Evolutionary conservation across 129 eudicot genomes (phyloP), one percentile per base, ranked within the genome.

Genomic region (Chrysanthemum seticuspe): DNA sequence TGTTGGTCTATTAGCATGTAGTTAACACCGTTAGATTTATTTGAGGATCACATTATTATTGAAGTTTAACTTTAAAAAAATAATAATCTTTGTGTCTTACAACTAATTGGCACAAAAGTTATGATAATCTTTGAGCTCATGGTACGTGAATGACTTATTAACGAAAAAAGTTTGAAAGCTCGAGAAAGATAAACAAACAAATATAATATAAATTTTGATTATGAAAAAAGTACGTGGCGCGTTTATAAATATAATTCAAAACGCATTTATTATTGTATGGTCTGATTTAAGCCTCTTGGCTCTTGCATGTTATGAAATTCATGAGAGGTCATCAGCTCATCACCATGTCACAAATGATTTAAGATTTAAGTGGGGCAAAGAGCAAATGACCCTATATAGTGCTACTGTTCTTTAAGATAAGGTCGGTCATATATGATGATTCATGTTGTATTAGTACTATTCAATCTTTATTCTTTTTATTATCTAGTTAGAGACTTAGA

Each of bases 341-440:
- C 2, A 31, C 50, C 11, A 69, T 44, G 52, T 14, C 44, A 34
- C 44, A 34, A 34, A 34, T 34, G n/a, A n/a, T n/a, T n/a, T n/a
- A n/a, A n/a, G 6, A 45, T 6, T 49, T 18, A 49, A 15, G 69
- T 72, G 72, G 44, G 72, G 65, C 53, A 14, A 65, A 54, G 3
- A 74, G 57, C 14, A 52, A n/a, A 52, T 12, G 1, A 52, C 44
- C 44, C 44, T 5, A 5, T 52, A 52, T 52, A 52, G 65, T 29
- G 57, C 66, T 45, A 67, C 55, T 54, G 66, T 64, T 36, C 45
- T 21, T 36, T 11, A 74, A 54, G 79, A 74, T 74, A 74, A 74
- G 79, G 54, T 64, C 72, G 72, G 72, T 36, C 65, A 3, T 34
- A 18, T 8, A 52, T 52, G 54, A 74, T 74, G 55, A 65, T 16